These are phyloP conservation scores for Cryptosporidium sp. DNA, from an alignment of 169 alveolate species.

Conservation along the genomic window DNA sequence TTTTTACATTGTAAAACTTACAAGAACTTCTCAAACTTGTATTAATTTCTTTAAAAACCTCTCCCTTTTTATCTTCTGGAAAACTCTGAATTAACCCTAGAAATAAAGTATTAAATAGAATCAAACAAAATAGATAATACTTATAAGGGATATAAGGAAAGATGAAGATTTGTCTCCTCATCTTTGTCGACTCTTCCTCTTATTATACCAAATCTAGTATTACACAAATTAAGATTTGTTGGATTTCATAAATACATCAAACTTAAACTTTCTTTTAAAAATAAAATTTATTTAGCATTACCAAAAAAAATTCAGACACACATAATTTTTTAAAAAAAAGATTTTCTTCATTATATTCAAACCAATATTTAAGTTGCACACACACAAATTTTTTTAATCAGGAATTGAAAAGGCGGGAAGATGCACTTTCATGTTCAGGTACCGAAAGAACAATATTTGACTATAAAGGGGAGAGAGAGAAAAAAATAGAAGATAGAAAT, in stretches of 20 bases:
- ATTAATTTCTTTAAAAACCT: slow-evolving; percentile 21
- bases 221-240: neutral
- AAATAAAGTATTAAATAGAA: neutral
- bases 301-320: neutral
- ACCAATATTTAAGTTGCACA: neutral
- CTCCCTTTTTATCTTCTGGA: neutral
- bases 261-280: neutral
- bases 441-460: neutral
- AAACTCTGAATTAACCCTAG: neutral
- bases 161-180: neutral
- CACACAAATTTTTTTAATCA: neutral
- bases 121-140: neutral
- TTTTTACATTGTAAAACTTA: slow-evolving; percentile 13
- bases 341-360: neutral
- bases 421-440: neutral
- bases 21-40: slow-evolving; percentile 59
- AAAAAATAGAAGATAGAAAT: neutral
- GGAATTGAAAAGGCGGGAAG: neutral
- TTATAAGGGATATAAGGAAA: neutral
- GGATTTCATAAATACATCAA: neutral
- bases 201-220: neutral
- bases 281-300: neutral
- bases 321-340: neutral
- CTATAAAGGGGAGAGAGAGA: neutral
- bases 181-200: neutral